Evolutionary conservation across 2,329 filamentous ascomycete genomes (phyloP).

Genomic region (Ophiosphaerella narmari): DNA sequence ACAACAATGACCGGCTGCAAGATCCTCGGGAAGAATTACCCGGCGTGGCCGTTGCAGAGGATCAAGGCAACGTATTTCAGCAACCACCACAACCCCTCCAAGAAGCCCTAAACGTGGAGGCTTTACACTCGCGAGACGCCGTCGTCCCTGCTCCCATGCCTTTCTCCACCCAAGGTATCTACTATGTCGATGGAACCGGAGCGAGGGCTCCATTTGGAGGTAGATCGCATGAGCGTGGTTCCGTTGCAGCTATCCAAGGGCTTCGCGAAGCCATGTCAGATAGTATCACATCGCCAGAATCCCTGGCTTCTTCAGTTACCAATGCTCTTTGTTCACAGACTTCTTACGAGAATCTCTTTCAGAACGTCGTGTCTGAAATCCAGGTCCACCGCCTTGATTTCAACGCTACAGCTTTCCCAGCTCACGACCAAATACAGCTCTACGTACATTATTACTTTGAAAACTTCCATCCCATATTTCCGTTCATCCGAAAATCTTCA

Average conservation of each 20-base stretch:
- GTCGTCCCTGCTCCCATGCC: slow-evolving; percentile 11
- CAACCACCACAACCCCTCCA: not conserved
- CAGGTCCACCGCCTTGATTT: slow-evolving; percentile 4
- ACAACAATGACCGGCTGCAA: not conserved
- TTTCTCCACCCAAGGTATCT: slow-evolving; percentile 6
- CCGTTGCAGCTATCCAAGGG: not conserved
- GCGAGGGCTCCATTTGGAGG: slow-evolving; percentile 19
- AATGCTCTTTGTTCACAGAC: not conserved
- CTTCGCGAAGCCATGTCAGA: not conserved
- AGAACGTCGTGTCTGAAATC: slow-evolving; percentile 7
- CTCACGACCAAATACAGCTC: slow-evolving; percentile 19
- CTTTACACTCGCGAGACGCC: not conserved
- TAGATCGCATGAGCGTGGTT: slow-evolving; percentile 4
- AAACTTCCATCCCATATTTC: slow-evolving; percentile 33
- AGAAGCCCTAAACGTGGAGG: not conserved
- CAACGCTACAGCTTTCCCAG: slow-evolving; percentile 21
- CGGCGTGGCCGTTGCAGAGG: not conserved
- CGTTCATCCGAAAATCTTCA: slow-evolving; percentile 31
- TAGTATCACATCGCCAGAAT: not conserved
- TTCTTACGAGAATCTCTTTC: slow-evolving; percentile 8
- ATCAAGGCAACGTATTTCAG: slow-evolving; percentile 1
- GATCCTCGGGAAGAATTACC: not conserved
- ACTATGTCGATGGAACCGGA: slow-evolving; percentile 18
- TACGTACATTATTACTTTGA: slow-evolving; percentile 33
- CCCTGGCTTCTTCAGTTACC: not conserved